Evolutionary conservation across 768 basidiomycete species (phyloP).

Genomic region (Phylloporus sp.): DNA sequence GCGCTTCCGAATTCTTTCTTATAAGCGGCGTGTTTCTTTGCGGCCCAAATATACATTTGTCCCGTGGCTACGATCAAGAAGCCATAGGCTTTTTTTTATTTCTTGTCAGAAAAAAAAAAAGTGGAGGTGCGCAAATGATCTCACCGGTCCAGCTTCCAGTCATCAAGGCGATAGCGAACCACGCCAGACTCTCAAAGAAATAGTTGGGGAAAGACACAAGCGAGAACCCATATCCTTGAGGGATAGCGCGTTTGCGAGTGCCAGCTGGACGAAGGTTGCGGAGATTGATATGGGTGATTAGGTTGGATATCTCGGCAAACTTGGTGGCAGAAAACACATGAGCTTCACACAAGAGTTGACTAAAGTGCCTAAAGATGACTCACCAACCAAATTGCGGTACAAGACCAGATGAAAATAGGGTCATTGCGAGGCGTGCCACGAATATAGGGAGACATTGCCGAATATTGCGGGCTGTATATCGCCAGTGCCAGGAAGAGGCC

Average conservation of each 20-base stretch:
- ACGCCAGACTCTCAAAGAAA: conserved; percentile 81
- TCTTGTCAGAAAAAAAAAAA: conserved; percentile 2
- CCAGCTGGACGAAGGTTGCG: conserved; percentile 81
- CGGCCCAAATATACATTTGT: conserved; percentile 85
- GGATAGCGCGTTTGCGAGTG: conserved; percentile 76
- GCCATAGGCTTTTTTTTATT: conserved; percentile 44
- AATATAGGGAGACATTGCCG: conserved; percentile 59
- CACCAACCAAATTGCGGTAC: conserved; percentile 72
- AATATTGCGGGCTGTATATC: conserved; percentile 78
- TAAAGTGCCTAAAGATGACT: conserved; percentile 28
- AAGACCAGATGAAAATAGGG: conserved; percentile 62
- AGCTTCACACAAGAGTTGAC: neutral
- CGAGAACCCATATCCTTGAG: conserved; percentile 88
- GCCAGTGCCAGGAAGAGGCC: conserved; percentile 78
- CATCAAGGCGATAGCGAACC: conserved; percentile 69
- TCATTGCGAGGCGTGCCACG: conserved; percentile 60
- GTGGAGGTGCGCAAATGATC: conserved; percentile 24
- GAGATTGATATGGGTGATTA: conserved; percentile 77
- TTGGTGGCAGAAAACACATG: conserved; percentile 29
- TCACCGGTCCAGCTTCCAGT: conserved; percentile 72
- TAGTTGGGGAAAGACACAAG: conserved; percentile 92
- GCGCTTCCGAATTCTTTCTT: conserved; percentile 91
- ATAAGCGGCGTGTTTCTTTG: conserved; percentile 86
- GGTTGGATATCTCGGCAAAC: conserved; percentile 85
- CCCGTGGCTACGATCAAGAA: conserved; percentile 60